Evolutionary conservation across 805 yeast species (phyloP).

Genomic region (Monosporozyma servazzii): DNA sequence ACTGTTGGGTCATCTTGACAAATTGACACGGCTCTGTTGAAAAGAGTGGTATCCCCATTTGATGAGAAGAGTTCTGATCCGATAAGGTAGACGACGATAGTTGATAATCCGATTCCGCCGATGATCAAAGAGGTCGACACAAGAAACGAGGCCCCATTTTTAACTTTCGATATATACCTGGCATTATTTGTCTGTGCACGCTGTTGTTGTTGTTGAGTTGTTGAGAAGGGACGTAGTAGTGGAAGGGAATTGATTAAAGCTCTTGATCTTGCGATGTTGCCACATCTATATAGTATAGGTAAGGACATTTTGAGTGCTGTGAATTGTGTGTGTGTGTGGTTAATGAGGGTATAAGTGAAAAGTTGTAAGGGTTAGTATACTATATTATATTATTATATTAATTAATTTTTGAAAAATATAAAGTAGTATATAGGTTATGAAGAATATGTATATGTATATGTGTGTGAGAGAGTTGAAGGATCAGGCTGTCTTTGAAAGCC

Average conservation of each 20-base stretch:
- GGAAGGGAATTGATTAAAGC: too few relatives aligned
- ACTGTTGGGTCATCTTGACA: slow-evolving; percentile 60
- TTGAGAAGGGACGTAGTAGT: too few relatives aligned
- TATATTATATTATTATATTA: too few relatives aligned
- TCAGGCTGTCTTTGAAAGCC: not conserved
- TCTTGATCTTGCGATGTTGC: too few relatives aligned
- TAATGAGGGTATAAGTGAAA: not conserved
- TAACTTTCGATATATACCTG: too few relatives aligned
- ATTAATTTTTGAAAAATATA: not conserved
- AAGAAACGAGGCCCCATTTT: slow-evolving; percentile 52
- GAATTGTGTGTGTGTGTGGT: too few relatives aligned
- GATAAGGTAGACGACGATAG: slow-evolving; percentile 61
- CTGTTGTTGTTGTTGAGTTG: too few relatives aligned
- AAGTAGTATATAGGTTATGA: not conserved
- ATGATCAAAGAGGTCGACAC: slow-evolving; percentile 52
- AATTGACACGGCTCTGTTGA: slow-evolving; percentile 74
- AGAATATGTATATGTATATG: not conserved
- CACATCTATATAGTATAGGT: not conserved
- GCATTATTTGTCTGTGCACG: too few relatives aligned
- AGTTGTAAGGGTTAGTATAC: not conserved
- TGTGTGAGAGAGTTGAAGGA: not conserved
- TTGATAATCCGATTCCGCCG: slow-evolving; percentile 61
- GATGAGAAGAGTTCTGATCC: slow-evolving; percentile 78
- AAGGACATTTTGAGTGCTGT: not conserved
- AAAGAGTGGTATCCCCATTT: slow-evolving; percentile 83